Base-by-base conservation (phyloP, 345 rosid genomes). In the Aegle marmelos region DNA sequence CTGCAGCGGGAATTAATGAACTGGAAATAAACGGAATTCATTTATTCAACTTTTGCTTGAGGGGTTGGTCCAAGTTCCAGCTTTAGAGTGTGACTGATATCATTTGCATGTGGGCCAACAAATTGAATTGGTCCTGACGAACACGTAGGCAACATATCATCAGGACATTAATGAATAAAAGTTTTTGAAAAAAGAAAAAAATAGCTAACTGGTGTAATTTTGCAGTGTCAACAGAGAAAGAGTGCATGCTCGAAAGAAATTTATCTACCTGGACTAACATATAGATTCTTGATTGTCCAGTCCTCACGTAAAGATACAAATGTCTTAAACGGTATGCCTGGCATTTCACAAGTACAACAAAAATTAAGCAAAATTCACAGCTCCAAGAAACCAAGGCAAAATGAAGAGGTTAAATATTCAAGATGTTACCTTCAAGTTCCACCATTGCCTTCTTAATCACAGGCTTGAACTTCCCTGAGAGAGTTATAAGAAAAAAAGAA, bases 401-500 rank as follows among this genome's bases (percentile, higher is more conserved):
- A 11, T 6, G 13, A 36, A 72, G 25, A 4, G 64, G 50, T 3
- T 10, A 2, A 53, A 9, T 0, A 6, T 60, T 60, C n/a, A 37
- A 34, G 61, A 59, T 8, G 48, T 60, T 72, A 85, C 88, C 84
- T 71, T 85, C 82, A 58, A 85, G 85, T 74, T 85, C 85, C 61
- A 85, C 88, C 82, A 82, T 85, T 75, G 88, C 88, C 80, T 85
- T 85, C 82, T 85, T 85, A 60, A 85, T 85, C 69, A 85, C 88
- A 57, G 88, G 85, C 79, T 85, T 85, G 79, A 78, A 82, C 70
- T 85, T 85, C 66, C 88, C 88, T 82, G 76, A 62, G 34, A 70
- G 58, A 62, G 56, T 36, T 36, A 27, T 3, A 45, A 45, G 50
- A 8, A 39, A 39, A 3, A 17, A 13, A 57, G 4, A 31, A 48